These are phyloP conservation scores for Akanthomyces dipterigenus DNA, from an alignment of 2,329 filamentous ascomycete genomes.

Conservation along the genomic window DNA sequence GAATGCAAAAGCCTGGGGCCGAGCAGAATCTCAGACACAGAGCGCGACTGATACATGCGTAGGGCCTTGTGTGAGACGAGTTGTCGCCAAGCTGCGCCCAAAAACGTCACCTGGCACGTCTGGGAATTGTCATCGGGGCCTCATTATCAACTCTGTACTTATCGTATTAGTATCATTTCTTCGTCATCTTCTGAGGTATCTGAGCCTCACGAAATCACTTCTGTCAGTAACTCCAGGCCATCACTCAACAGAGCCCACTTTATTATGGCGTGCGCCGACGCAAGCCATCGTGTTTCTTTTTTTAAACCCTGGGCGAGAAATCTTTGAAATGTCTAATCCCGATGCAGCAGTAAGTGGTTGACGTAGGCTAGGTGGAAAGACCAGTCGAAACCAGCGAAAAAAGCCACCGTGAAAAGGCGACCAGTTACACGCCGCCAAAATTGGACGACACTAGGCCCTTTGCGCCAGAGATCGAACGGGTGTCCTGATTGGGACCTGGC, in stretches of 20 bases:
- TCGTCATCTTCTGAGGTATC: no score
- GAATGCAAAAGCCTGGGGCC: background rate
- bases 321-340: background rate
- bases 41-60: background rate
- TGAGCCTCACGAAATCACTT: background rate
- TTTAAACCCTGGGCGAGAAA: background rate
- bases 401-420: background rate
- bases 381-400: background rate
- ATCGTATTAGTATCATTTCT: no score
- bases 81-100: background rate
- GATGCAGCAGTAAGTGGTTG: background rate
- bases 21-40: background rate
- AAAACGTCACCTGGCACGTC: background rate
- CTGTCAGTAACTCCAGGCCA: no score
- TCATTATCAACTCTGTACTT: background rate
- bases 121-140: no score
- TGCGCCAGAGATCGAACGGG: background rate
- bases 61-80: background rate
- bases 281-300: conserved; percentile 3
- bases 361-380: background rate
- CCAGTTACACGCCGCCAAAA: background rate
- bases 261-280: background rate
- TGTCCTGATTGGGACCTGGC: background rate
- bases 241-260: background rate
- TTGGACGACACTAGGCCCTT: background rate